Base-by-base conservation (phyloP, 2,329 filamentous ascomycete species). In the Diatrype stigma region DNA sequence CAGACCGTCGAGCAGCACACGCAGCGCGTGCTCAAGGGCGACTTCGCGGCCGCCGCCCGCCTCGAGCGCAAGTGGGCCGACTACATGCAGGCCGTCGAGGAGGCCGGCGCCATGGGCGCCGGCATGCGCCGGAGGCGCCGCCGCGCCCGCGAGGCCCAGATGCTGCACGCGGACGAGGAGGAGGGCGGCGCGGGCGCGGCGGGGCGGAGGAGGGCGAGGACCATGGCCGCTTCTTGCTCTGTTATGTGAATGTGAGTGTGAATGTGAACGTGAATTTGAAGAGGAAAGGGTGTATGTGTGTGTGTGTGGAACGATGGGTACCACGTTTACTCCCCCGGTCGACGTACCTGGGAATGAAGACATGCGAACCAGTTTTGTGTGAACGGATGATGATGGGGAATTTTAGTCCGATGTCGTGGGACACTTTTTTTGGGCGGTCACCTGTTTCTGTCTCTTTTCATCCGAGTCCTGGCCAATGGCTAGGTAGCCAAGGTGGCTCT, bases 1-100 rank as follows among this genome's bases (percentile, higher is more conserved):
- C 89, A 90, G 72, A 96, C 91, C 0, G 91, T 96, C 4, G 88
- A 96, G 59, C 91, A 96, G 67, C 93, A 97, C 69, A 91, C 85
- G 48, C 93, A 92, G 72, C 83, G 92, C 3, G 89, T 96, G 1
- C 69, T 96, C 47, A 77, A 82, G 4, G 90, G 90, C 6, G 89
- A 96, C 55, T 80, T 90, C 52, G 75, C 78, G 0, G 79, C 88
- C 1, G 94, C 94, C 1, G 79, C 78, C 35, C 77, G 89, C n/a
- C 76, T 97, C 19, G 92, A 96, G 74, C 80, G 85, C 56, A 95
- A 93, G 67, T 97, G 93, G 93, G 87, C 87, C 0, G 88, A 95
- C 49, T 96, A 90, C 68, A 96, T 96, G 91, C 89, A 95, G 72
- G 85, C 89, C 16, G 89, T 82, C 47, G 90, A 96, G 68, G 93